Evolutionary conservation across 2,329 filamentous ascomycete genomes (phyloP).

Genomic region (Fusarium sp.): DNA sequence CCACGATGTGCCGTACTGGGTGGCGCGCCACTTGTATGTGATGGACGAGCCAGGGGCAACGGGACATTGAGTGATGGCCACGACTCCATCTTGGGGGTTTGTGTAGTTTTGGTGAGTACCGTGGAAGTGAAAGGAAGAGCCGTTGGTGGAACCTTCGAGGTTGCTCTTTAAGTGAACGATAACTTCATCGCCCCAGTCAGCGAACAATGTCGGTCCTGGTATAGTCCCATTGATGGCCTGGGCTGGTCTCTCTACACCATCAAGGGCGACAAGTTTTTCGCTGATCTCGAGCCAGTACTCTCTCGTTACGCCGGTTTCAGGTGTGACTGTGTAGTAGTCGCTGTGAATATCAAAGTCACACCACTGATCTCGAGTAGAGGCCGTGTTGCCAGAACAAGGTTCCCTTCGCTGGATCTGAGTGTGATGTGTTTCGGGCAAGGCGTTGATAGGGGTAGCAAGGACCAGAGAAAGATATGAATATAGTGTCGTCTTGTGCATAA

Average conservation of each 20-base stretch:
- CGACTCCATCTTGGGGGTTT: slow-evolving; percentile 69
- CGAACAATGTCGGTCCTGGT: slow-evolving; percentile 68
- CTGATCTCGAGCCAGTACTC: slow-evolving; percentile 63
- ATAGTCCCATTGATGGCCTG: slow-evolving; percentile 69
- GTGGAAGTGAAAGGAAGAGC: slow-evolving; percentile 73
- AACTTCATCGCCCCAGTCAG: slow-evolving; percentile 64
- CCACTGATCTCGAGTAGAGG: slow-evolving; percentile 55
- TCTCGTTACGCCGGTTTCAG: slow-evolving; percentile 63
- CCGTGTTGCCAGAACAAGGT: slow-evolving; percentile 45
- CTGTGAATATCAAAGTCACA: slow-evolving; percentile 62
- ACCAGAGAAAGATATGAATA: slow-evolving; percentile 10
- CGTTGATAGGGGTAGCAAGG: slow-evolving; percentile 3
- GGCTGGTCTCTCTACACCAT: slow-evolving; percentile 58
- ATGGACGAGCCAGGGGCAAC: slow-evolving; percentile 63
- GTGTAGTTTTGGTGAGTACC: slow-evolving; percentile 69
- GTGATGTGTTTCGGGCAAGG: slow-evolving; percentile 17
- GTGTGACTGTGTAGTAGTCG: slow-evolving; percentile 57
- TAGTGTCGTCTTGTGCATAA: slow-evolving; percentile 13
- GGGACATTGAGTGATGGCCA: slow-evolving; percentile 62
- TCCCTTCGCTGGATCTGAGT: slow-evolving; percentile 10
- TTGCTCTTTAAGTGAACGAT: slow-evolving; percentile 66
- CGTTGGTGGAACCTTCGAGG: slow-evolving; percentile 58
- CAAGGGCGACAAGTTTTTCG: slow-evolving; percentile 56
- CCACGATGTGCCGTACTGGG: slow-evolving; percentile 68
- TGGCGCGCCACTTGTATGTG: slow-evolving; percentile 70